Evolutionary conservation across 148 eudicot species (phyloP), one percentile per base, ranked within the genome.

Genomic region (Rhododendron ferrugineum): DNA sequence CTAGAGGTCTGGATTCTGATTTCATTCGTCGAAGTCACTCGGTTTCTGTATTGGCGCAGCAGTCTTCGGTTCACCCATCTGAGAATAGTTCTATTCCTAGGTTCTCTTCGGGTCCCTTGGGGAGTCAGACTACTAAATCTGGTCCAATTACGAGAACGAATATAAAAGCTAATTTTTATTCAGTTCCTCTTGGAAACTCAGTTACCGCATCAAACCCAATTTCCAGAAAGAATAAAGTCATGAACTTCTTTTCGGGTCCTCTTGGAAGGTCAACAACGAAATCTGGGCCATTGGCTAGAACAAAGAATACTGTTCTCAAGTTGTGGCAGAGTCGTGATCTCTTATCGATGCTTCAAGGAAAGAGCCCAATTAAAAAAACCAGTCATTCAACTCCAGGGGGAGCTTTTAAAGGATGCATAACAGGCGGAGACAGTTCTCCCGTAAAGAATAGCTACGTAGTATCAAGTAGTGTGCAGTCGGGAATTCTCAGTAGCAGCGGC

Each of bases 51-150:
- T 83, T 89, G 84, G 78, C 86, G 87, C 94, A 91, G 60, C 94
- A 89, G 68, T 92, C 94, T 64, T 90, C 94, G 2, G 92, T 89
- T 49, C 91, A 92, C 87, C 94, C 94, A 77, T 86, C 94, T 23
- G 91, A 92, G 75, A 87, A 60, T 87, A 70, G 37, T 30, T 85
- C 46, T 54, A 42, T 85, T 81, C 62, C 86, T 75, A 88, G 91
- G 83, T 88, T 88, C 87, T 88, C 90, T 37, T 89, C 93, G 1
- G 92, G 91, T 32, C 88, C 92, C 44, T 81, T 89, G 66, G 86
- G 83, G 80, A 84, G 86, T 47, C 20, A 66, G 46, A 64, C 42
- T 82, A 82, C 92, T 44, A 82, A 72, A 34, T 92, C 92, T 36
- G 92, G 93, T 62, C 90, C 95, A 68, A 73, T 90, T 49, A 28